These are phyloP conservation scores for Penicillium glabrum DNA, from an alignment of 2,329 filamentous ascomycete genomes.

Conservation along the genomic window DNA sequence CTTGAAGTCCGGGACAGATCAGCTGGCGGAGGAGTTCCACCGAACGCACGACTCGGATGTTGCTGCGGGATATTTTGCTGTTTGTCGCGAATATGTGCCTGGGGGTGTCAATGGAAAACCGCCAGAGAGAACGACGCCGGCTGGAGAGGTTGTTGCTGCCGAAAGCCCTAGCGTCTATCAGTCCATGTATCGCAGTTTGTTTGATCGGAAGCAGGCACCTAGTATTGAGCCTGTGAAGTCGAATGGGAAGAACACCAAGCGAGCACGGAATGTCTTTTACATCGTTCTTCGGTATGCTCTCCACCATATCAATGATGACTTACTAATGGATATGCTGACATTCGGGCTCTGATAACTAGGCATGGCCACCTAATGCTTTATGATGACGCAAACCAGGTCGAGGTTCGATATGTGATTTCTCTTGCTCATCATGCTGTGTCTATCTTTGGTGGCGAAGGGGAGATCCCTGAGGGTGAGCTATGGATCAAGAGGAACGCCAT, in stretches of 20 bases:
- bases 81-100: conserved; percentile 87
- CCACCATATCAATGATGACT: not conserved
- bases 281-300: conserved; percentile 74
- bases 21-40: conserved; percentile 61
- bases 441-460: conserved; percentile 76
- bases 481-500: conserved; percentile 95
- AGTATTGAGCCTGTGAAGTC: conserved; percentile 55
- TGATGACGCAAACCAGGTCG: conserved; percentile 90
- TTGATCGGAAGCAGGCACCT: conserved; percentile 71
- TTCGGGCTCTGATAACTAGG: conserved; percentile 44
- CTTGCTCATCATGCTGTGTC: conserved; percentile 79
- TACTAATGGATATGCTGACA: conserved; percentile 14
- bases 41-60: conserved; percentile 69
- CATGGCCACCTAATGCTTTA: conserved; percentile 97
- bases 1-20: conserved; percentile 62
- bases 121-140: conserved; percentile 78
- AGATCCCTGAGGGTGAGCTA: conserved; percentile 85
- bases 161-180: conserved; percentile 95
- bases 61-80: conserved; percentile 90
- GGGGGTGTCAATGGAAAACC: conserved; percentile 91
- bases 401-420: conserved; percentile 94
- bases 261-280: conserved; percentile 86
- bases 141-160: conserved; percentile 72
- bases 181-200: conserved; percentile 95
- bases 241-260: conserved; percentile 52